Percentiles rank a stretch among this genome's conserved stretches.
Conservation (phyloP, 495 filamentous ascomycete genomes). For the Neurospora sp. region DNA sequence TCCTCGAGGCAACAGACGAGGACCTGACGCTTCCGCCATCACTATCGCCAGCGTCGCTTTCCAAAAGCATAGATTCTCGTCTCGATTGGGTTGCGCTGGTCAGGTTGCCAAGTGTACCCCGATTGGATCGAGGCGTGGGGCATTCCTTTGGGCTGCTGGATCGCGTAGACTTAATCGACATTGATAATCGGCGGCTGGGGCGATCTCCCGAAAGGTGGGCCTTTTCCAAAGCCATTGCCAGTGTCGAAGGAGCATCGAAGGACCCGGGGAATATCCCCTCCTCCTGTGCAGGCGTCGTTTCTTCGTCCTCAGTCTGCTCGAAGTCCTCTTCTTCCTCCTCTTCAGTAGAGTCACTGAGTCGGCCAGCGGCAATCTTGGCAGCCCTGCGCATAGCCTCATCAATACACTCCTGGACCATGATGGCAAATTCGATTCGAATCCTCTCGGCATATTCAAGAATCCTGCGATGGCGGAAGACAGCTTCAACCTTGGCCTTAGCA, state of each 20-base stretch:
- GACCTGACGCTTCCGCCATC: slow-evolving; percentile 82
- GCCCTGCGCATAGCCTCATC: slow-evolving; percentile 86
- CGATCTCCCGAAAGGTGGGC: slow-evolving; percentile 30
- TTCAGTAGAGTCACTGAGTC: slow-evolving; percentile 68
- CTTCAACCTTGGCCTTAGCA: slow-evolving; percentile 80
- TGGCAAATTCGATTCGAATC: slow-evolving; percentile 84
- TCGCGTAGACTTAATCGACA: slow-evolving; percentile 47
- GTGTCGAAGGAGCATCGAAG: slow-evolving; percentile 46
- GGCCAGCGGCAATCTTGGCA: slow-evolving; percentile 72
- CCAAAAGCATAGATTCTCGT: slow-evolving; percentile 61
- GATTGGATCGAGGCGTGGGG: slow-evolving; percentile 81
- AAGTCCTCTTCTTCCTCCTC: slow-evolving; percentile 36
- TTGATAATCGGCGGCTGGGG: slow-evolving; percentile 30
- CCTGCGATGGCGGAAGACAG: slow-evolving; percentile 78
- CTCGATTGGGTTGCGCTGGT: slow-evolving; percentile 55
- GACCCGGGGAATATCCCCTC: slow-evolving; percentile 43
- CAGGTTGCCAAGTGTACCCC: slow-evolving; percentile 49
- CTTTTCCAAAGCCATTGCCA: slow-evolving; percentile 47
- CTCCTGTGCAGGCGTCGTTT: slow-evolving; percentile 26
- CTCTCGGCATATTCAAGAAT: slow-evolving; percentile 95
- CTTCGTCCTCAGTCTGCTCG: slow-evolving; percentile 18
- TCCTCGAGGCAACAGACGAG: slow-evolving; percentile 63
- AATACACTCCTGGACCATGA: slow-evolving; percentile 90
- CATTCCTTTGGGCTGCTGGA: slow-evolving; percentile 89
- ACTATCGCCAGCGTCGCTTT: slow-evolving; percentile 59